A percentile compares a stretch with the other conserved stretches of the same genome.
Conservation (phyloP, 345 rosid species). For the Camelina sativa region DNA sequence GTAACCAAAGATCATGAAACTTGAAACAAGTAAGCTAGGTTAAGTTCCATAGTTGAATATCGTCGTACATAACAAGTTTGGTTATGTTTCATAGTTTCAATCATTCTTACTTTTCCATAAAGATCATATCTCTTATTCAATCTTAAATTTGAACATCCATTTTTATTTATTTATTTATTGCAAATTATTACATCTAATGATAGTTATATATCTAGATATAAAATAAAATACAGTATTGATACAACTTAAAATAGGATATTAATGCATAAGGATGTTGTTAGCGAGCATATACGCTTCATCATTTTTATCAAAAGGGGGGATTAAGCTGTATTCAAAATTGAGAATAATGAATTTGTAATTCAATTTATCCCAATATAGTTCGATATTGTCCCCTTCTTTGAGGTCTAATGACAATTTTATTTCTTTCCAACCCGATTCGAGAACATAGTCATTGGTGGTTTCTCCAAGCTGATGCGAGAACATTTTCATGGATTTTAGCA, state of each 20-base stretch:
- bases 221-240: not conserved
- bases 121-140: too few relatives aligned
- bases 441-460: too few relatives aligned
- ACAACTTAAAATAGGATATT: not conserved
- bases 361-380: constrained; percentile 4
- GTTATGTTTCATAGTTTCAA: too few relatives aligned
- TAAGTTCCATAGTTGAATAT: too few relatives aligned
- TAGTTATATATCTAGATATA: not conserved
- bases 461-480: not conserved
- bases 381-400: not conserved
- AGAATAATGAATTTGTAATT: not conserved
- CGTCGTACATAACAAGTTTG: too few relatives aligned
- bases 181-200: not conserved
- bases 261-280: too few relatives aligned
- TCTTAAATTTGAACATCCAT: too few relatives aligned
- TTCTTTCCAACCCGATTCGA: not conserved
- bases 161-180: too few relatives aligned
- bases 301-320: not conserved
- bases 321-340: not conserved
- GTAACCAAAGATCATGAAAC: not conserved
- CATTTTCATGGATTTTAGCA: not conserved
- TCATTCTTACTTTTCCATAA: too few relatives aligned
- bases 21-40: not conserved
- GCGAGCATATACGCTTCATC: not conserved
- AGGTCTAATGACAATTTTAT: not conserved